phyloP scores from a whole-genome alignment of 2,329 filamentous ascomycete genomes.

The Ceratocystis destructans region DNA sequence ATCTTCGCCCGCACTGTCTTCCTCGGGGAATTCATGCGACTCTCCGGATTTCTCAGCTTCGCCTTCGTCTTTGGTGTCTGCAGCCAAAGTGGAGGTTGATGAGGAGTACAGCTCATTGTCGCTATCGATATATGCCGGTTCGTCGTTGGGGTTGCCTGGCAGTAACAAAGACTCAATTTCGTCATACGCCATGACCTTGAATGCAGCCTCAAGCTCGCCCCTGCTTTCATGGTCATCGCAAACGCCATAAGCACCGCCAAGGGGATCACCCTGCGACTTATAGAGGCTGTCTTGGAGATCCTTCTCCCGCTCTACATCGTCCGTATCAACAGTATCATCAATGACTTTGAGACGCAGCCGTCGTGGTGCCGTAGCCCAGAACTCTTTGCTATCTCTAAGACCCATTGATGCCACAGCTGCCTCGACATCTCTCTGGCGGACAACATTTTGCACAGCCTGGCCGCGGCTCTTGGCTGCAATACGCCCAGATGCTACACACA shows the following conservation, averaged over 20 bases:
- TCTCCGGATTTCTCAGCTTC: background rate
- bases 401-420: slow-evolving; percentile 36
- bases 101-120: background rate
- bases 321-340: slow-evolving; percentile 24
- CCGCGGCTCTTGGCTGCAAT: slow-evolving; percentile 37
- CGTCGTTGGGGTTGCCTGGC: background rate
- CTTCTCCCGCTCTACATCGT: slow-evolving; percentile 20
- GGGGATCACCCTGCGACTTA: slow-evolving; percentile 22
- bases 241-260: background rate
- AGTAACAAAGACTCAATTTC: slow-evolving; percentile 32
- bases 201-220: slow-evolving; percentile 19
- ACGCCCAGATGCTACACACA: slow-evolving; percentile 59
- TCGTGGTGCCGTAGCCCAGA: slow-evolving; percentile 37
- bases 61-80: background rate
- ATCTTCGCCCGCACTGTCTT: background rate
- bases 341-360: slow-evolving; percentile 37
- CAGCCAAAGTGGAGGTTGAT: background rate
- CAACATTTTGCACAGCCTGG: slow-evolving; percentile 23
- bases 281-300: slow-evolving; percentile 4
- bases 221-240: background rate
- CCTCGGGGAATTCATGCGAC: background rate
- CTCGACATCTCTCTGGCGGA: slow-evolving; percentile 31
- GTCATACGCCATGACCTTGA: slow-evolving; percentile 30
- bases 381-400: slow-evolving; percentile 26
- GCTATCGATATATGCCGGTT: background rate